Percentiles rank a stretch among this genome's conserved stretches.
Conservation (phyloP, 2,329 filamentous ascomycete species). For the Ascocoryne sarcoides region DNA sequence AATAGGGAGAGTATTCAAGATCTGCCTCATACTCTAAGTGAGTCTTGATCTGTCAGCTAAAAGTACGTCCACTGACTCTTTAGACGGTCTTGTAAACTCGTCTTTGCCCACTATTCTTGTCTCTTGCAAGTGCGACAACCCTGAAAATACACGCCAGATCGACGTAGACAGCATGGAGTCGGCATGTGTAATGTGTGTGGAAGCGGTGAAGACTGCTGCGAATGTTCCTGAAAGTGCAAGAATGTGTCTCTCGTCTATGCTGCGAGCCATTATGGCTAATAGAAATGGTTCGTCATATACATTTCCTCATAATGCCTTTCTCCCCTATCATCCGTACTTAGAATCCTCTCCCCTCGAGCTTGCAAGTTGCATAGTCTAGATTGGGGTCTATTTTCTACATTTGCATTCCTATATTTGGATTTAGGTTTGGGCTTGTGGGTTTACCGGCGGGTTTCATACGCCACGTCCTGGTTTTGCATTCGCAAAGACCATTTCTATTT, state of each 20-base stretch:
- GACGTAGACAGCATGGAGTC: constrained; percentile 60
- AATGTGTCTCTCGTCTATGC: constrained; percentile 65
- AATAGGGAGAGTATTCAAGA: constrained; percentile 66
- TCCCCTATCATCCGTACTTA: constrained; percentile 6
- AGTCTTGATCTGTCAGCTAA: constrained; percentile 33
- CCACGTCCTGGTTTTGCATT: too few species aligned
- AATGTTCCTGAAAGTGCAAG: constrained; percentile 64
- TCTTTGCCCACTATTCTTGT: constrained; percentile 71
- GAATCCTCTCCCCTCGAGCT: too few species aligned
- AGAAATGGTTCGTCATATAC: constrained; percentile 53
- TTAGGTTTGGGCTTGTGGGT: too few species aligned
- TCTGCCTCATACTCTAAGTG: constrained; percentile 70
- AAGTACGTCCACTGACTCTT: constrained; percentile 13
- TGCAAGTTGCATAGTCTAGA: too few species aligned
- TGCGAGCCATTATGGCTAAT: constrained; percentile 60
- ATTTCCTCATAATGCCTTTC: constrained; percentile 1
- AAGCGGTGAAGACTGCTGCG: constrained; percentile 64
- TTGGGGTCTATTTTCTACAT: too few species aligned
- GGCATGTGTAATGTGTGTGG: constrained; percentile 59
- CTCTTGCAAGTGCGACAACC: constrained; percentile 82
- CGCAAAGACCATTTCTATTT: too few species aligned
- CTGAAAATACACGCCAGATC: constrained; percentile 60
- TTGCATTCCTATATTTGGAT: too few species aligned
- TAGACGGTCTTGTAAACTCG: constrained; percentile 66
- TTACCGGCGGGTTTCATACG: too few species aligned